Evolutionary conservation across 371 early-diverging fungal species (phyloP), one percentile per base, ranked within the genome.

Genomic region (Syncephalastrum sp.): DNA sequence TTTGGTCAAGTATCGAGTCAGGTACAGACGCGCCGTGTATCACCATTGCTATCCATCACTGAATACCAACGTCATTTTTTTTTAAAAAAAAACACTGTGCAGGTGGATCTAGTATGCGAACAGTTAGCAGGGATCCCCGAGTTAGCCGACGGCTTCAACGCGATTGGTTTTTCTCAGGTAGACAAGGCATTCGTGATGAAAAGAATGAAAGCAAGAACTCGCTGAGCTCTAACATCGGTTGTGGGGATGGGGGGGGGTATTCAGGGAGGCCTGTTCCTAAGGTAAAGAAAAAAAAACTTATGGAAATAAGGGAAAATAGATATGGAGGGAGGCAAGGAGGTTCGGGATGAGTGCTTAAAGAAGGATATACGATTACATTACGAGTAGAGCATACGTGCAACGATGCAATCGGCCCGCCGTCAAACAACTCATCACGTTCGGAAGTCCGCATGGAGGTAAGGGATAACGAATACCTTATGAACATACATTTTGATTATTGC

Each of bases 151-250:
- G 95, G 94, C 0, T 94, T 92, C 70, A 90, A 96, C 69, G 91
- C 92, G 23, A 75, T 97, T 52, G 98, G 98, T n/a, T 95, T 97
- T 72, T 95, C 95, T 4, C 97, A 97, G 68, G 87, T 79, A 63
- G 61, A 55, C 7, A 27, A 51, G 38, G 19, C 8, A 5, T 33
- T 33, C 27, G 47, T 42, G 50, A 25, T 43, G 46, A 59, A 42
- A 24, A 60, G 42, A 47, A n/a, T 21, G 24, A 16, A 15, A 7
- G 12, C 2, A 33, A 33, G 38, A 10, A 12, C 38, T 33, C 10
- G 38, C 38, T 33, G 38, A 33, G 12, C 10, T 10, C 38, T 33
- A 33, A 33, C 38, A 33, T 10, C 38, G 38, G 38, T 33, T 12
- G 38, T 10, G 38, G 38, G 38, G 38, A 10, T 29, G 38, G 2